Evolutionary conservation across 805 yeast genomes (phyloP).

Genomic region (Brettanomyces custersianus): DNA sequence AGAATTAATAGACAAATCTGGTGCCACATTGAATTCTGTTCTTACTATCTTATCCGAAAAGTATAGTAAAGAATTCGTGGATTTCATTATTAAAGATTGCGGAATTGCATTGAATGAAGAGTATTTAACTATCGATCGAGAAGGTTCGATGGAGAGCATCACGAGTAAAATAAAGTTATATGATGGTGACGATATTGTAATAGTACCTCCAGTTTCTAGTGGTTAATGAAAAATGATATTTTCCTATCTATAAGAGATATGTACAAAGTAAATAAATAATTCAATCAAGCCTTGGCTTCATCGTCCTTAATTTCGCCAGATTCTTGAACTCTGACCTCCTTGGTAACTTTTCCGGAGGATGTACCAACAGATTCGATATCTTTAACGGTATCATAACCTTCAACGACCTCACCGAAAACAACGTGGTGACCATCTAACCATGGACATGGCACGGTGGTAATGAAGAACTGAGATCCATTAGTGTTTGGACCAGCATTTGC

Average conservation of each 20-base stretch:
- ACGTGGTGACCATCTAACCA: slow-evolving; percentile 94
- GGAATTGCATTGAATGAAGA: slow-evolving; percentile 22
- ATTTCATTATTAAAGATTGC: slow-evolving; percentile 16
- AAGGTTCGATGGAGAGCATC: background rate
- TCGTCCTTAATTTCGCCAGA: slow-evolving; percentile 44
- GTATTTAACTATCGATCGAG: slow-evolving; percentile 17
- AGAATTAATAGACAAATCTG: background rate
- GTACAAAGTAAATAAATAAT: background rate
- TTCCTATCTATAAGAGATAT: background rate
- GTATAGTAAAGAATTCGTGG: slow-evolving; percentile 13
- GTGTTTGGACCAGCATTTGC: slow-evolving; percentile 98
- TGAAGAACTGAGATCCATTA: slow-evolving; percentile 96
- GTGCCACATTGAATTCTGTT: background rate
- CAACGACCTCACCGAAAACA: slow-evolving; percentile 87
- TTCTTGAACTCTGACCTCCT: slow-evolving; percentile 42
- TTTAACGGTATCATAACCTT: slow-evolving; percentile 80
- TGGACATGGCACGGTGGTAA: slow-evolving; percentile 80
- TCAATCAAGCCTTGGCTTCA: background rate
- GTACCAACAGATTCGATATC: slow-evolving; percentile 63
- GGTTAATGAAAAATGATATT: slow-evolving; percentile 10
- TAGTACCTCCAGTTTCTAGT: slow-evolving; percentile 25
- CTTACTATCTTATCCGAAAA: background rate
- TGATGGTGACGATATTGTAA: slow-evolving; percentile 16
- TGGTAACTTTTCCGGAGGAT: slow-evolving; percentile 35
- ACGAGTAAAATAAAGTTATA: slow-evolving; percentile 8